phyloP scores from a whole-genome alignment of 2,329 filamentous ascomycete genomes.

The Calonectria leucothoes region DNA sequence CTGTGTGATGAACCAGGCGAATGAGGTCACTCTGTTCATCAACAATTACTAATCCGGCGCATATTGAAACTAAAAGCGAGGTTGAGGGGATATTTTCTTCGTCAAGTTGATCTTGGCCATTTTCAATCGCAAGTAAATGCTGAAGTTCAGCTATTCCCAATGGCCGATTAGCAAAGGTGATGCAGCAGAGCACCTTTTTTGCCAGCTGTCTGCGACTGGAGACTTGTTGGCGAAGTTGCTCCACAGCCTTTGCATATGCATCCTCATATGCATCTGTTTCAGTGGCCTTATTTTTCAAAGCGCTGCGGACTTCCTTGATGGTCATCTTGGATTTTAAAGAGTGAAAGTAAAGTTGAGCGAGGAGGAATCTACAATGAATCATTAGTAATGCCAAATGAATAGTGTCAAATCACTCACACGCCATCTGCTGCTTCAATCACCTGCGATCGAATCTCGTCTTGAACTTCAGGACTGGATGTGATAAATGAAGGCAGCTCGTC shows the following conservation, averaged over 20 bases:
- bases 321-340: conserved; percentile 34
- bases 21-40: not conserved
- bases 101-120: not conserved
- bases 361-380: conserved; percentile 26
- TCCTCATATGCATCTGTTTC: conserved; percentile 46
- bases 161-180: not conserved
- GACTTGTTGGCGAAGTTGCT: conserved; percentile 53
- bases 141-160: not conserved
- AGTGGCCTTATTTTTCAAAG: conserved; percentile 44
- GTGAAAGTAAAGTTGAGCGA: conserved; percentile 32
- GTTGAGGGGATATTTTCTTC: not conserved
- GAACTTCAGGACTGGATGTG: not conserved
- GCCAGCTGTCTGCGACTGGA: not conserved
- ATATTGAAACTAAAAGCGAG: not conserved
- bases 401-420: not conserved
- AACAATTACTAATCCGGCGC: not conserved
- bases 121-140: not conserved
- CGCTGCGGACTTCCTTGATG: not conserved
- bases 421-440: conserved; percentile 8
- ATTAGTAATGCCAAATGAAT: not conserved
- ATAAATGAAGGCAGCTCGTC: not conserved
- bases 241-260: not conserved
- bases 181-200: not conserved
- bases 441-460: conserved; percentile 11
- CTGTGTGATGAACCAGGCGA: not conserved